Conservation (phyloP, 2,329 filamentous ascomycete species). For the Amauroascus verrucosus region DNA sequence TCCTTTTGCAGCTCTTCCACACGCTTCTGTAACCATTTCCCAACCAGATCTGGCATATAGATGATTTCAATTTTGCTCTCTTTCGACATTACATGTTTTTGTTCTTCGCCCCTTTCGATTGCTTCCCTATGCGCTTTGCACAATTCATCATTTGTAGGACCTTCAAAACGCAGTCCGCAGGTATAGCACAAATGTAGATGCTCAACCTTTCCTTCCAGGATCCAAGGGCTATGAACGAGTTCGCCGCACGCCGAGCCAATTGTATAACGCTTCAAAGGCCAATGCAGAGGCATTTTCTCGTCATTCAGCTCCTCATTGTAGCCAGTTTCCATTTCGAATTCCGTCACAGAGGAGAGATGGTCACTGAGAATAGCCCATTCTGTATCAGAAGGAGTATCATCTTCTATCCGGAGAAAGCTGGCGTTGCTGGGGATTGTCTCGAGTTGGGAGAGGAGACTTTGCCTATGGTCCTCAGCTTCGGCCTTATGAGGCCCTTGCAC, state of each 20-base stretch:
- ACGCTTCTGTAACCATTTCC: constrained; percentile 12
- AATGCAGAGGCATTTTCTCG: constrained; percentile 20
- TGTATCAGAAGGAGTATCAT: constrained; percentile 19
- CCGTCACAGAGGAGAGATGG: constrained; percentile 19
- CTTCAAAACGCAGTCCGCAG: constrained; percentile 21
- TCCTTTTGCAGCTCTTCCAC: constrained; percentile 8
- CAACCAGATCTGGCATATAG: constrained; percentile 15
- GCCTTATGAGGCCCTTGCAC: constrained; percentile 1
- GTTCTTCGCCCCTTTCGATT: constrained; percentile 18
- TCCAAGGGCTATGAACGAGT: constrained; percentile 16
- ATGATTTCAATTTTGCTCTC: constrained; percentile 15
- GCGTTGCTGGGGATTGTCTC: constrained; percentile 16
- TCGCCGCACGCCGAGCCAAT: constrained; percentile 16
- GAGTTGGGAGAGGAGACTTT: constrained; percentile 14
- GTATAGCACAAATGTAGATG: constrained; percentile 20
- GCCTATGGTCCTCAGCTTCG: neutral
- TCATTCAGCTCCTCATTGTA: constrained; percentile 22
- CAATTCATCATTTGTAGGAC: constrained; percentile 18
- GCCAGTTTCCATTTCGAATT: constrained; percentile 18
- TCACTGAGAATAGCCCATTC: constrained; percentile 22
- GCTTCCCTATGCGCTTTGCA: constrained; percentile 9
- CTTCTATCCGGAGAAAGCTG: constrained; percentile 15
- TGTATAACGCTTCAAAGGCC: constrained; percentile 19
- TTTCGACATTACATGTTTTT: constrained; percentile 7
- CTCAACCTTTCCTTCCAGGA: constrained; percentile 18